These are phyloP conservation scores for Fusarium nisikadoi DNA, from an alignment of 2,329 filamentous ascomycete species.

Conservation along the genomic window DNA sequence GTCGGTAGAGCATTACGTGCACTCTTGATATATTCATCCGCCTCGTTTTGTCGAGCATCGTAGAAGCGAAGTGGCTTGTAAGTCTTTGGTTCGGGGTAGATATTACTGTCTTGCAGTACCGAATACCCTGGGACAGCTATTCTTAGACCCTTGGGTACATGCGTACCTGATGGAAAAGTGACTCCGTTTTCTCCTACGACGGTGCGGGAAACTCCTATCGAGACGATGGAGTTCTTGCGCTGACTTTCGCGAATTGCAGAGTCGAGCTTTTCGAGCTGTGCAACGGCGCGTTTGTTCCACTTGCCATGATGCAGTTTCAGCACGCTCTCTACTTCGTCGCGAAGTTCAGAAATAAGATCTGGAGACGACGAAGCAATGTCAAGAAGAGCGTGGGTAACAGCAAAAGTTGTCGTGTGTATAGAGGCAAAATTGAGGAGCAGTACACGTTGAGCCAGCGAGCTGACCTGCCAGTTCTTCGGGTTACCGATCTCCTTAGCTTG, in stretches of 20 bases:
- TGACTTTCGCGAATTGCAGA: conserved; percentile 19
- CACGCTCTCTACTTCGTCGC: neutral
- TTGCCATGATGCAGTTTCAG: neutral
- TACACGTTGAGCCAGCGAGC: neutral
- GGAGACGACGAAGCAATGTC: conserved; percentile 1
- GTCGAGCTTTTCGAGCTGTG: conserved; percentile 8
- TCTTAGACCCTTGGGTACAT: neutral
- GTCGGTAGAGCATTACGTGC: conserved; percentile 1
- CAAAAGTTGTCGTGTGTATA: conserved; percentile 12
- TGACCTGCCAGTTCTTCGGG: conserved; percentile 4
- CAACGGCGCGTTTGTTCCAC: neutral
- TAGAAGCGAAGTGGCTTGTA: conserved; percentile 7
- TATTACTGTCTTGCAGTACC: neutral
- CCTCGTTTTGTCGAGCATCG: neutral
- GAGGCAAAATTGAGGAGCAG: conserved; percentile 8
- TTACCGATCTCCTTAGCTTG: conserved; percentile 8
- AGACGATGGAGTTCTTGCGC: conserved; percentile 8
- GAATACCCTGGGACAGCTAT: conserved; percentile 9
- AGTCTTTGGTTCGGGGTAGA: neutral
- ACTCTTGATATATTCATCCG: neutral
- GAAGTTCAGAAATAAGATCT: neutral
- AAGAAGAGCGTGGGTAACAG: conserved; percentile 1
- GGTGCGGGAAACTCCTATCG: neutral
- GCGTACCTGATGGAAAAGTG: neutral
- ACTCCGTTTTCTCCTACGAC: conserved; percentile 2